Base-by-base conservation (phyloP, 805 yeast genomes). In the Kazachstania taianensis region DNA sequence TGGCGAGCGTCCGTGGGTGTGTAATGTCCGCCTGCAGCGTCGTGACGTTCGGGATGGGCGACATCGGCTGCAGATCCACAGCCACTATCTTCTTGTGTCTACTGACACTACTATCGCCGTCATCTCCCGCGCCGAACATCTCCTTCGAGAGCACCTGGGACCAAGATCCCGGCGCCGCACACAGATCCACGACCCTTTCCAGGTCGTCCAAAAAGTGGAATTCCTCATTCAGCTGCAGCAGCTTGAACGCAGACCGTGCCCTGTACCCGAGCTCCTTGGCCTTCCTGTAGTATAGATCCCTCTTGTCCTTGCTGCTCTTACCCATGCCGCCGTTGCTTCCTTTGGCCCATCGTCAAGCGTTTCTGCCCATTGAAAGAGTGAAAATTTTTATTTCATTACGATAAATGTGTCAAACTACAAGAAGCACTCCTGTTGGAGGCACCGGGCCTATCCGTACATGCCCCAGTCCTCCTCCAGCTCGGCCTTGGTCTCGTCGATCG, bases 141-240 rank as follows among this genome's bases (percentile, higher is more conserved):
- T 78, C 78, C 46, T 83, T 62, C 22, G 92, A 78, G 10, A 92
- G 69, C 0, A 92, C 98, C 56, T 92, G 98, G 1, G 94, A 82
- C 98, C 98, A 92, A 3, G 96, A 86, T 1, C 96, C 96, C 1
- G 96, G 96, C 4, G 97, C 98, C 25, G 98, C 98, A 68, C 98
- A 92, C 20, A 92, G 67, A 61, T 92, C 98, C 5, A 92, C 98
- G 4, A 92, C 97, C 48, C 95, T 66, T 30, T 67, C 69, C 24
- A 86, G 76, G 37, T 69, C 66, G 34, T 75, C 69, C 38, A 92
- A 74, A 25, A 86, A 71, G 42, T 81, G 79, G 56, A 89, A 92
- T 56, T 92, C 87, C 38, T 89, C 95, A 51, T 92, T 81, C 32
- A 92, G 63, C 55, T 92, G 98, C 3, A 92, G 67, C 8, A 92